phyloP scores from a whole-genome alignment of 805 yeast genomes.

The Maudiozyma saulgeensis region DNA sequence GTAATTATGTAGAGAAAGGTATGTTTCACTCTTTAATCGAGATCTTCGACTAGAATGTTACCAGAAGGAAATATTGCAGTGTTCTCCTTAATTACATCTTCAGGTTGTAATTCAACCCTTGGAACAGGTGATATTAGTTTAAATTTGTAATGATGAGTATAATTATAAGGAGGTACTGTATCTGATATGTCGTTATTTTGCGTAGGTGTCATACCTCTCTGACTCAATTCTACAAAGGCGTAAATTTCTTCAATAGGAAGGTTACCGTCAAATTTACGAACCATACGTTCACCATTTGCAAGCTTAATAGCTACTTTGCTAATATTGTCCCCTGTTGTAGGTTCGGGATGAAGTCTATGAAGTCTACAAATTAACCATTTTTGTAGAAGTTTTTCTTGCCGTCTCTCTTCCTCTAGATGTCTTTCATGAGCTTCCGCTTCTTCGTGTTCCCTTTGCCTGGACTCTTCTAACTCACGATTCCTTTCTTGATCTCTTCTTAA shows the following conservation, averaged over 20 bases:
- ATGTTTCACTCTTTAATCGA: background rate
- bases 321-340: conserved; percentile 18
- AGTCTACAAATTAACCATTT: conserved; percentile 46
- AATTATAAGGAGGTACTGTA: conserved; percentile 30
- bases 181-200: conserved; percentile 13
- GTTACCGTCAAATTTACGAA: conserved; percentile 38
- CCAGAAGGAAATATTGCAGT: conserved; percentile 54
- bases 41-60: conserved; percentile 42
- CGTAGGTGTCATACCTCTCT: conserved; percentile 20
- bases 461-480: conserved; percentile 21
- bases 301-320: conserved; percentile 68
- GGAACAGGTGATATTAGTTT: conserved; percentile 49
- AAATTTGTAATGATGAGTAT: conserved; percentile 41
- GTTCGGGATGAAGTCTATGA: conserved; percentile 25
- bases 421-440: conserved; percentile 2
- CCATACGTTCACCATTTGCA: conserved; percentile 50
- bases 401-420: background rate
- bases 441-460: conserved; percentile 28
- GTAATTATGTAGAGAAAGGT: too few relatives aligned
- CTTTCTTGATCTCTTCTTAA: conserved; percentile 56
- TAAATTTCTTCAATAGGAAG: conserved; percentile 53
- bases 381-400: conserved; percentile 19
- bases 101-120: conserved; percentile 35
- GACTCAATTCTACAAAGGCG: conserved; percentile 54
- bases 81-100: conserved; percentile 34